Conservation (phyloP, 495 filamentous ascomycete species). For the Bryoglossum gracile region DNA sequence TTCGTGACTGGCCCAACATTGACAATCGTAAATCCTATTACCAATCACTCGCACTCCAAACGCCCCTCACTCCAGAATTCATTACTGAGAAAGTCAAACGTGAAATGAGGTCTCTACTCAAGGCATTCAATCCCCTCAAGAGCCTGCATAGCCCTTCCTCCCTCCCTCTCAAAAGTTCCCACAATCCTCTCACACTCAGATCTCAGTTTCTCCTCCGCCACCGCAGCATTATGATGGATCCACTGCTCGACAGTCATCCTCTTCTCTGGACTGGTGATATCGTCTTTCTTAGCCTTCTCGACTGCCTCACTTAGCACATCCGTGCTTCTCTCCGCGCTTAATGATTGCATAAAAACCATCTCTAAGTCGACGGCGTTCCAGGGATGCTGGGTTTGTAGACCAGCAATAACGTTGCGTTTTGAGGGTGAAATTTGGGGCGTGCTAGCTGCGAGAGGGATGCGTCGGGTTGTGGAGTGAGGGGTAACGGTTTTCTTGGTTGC, state of each 20-base stretch:
- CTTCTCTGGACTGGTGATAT: conserved; percentile 72
- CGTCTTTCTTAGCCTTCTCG: conserved; percentile 39
- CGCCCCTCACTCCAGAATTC: neutral
- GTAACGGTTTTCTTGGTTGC: conserved; percentile 17
- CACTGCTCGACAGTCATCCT: conserved; percentile 90
- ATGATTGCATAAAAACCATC: conserved; percentile 38
- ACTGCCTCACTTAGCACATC: conserved; percentile 22
- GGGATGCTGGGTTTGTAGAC: conserved; percentile 52
- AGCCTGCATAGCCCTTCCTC: conserved; percentile 62
- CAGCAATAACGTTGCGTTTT: conserved; percentile 51
- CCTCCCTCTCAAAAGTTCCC: conserved; percentile 72
- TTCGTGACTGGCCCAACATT: neutral
- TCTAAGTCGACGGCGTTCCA: conserved; percentile 75
- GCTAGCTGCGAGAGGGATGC: conserved; percentile 41
- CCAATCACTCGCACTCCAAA: no score
- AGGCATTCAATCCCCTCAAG: conserved; percentile 59
- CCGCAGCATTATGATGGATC: conserved; percentile 72
- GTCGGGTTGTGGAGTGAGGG: conserved; percentile 29
- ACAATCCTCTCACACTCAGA: conserved; percentile 77
- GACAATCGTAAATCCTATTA: no score
- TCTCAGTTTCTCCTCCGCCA: conserved; percentile 70
- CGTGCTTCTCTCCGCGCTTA: conserved; percentile 3
- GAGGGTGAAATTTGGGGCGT: conserved; percentile 60
- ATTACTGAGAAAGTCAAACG: neutral
- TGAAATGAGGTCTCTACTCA: conserved; percentile 8